These are phyloP conservation scores for Rosa hybrid DNA, from an alignment of 331 rosid species.

Conservation along the genomic window DNA sequence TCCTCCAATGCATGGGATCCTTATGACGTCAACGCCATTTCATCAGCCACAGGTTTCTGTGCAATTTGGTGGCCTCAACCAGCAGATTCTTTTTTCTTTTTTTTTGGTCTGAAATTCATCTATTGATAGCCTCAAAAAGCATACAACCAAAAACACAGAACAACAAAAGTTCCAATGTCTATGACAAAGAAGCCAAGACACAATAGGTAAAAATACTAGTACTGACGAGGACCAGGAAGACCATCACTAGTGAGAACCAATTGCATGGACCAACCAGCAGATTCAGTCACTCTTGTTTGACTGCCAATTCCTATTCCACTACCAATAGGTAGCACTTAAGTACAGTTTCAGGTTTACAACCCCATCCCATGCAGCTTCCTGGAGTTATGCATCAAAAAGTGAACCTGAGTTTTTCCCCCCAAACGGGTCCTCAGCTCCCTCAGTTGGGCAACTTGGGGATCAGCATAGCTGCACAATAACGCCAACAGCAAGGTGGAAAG, in stretches of 20 bases:
- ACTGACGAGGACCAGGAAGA: too few species aligned
- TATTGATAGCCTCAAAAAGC: too few species aligned
- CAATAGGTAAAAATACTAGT: too few species aligned
- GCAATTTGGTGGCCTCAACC: constrained; percentile 67
- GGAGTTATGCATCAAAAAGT: constrained; percentile 68
- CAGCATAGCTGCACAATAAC: constrained; percentile 47
- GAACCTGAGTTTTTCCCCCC: constrained; percentile 57
- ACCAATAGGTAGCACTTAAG: constrained; percentile 68
- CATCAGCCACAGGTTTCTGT: constrained; percentile 66
- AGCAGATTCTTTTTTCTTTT: constrained; percentile 41
- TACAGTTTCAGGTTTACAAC: constrained; percentile 71
- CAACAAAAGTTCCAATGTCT: too few species aligned
- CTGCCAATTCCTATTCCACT: constrained; percentile 55
- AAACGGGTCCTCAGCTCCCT: constrained; percentile 62
- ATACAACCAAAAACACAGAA: too few species aligned
- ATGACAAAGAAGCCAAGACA: too few species aligned
- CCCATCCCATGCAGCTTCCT: constrained; percentile 72
- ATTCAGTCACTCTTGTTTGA: constrained; percentile 70
- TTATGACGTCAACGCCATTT: constrained; percentile 54
- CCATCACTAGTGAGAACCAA: too few species aligned
- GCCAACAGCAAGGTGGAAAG: constrained; percentile 77
- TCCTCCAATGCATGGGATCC: constrained; percentile 56
- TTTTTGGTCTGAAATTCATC: too few species aligned
- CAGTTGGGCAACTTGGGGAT: constrained; percentile 71
- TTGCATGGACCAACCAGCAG: constrained; percentile 47